A percentile compares a stretch with the other conserved stretches of the same genome.
These are phyloP conservation scores for Nicotiana obtusifolia DNA, from an alignment of 257 asterid species.

Conservation along the genomic window DNA sequence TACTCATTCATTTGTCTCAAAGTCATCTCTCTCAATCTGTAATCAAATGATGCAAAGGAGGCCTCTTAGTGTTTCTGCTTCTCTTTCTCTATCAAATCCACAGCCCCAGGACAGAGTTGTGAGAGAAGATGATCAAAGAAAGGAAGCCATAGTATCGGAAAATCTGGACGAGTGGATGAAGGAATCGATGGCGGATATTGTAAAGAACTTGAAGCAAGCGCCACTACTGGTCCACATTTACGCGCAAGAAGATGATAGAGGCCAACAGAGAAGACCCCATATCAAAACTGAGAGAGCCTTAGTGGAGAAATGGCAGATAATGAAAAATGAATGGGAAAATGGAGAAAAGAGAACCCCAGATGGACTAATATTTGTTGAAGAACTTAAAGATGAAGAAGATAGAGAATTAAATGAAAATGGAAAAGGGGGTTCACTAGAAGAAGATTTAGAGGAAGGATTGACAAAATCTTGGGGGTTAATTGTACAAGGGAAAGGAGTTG, in stretches of 20 bases:
- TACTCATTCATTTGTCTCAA: not conserved
- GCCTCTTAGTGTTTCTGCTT: not conserved
- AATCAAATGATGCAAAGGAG: not conserved
- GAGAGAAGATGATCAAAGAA: not conserved
- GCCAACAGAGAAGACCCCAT: not conserved
- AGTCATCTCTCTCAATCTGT: no score
- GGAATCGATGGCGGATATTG: constrained; percentile 47
- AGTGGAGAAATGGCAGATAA: constrained; percentile 33
- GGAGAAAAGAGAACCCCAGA: constrained; percentile 45
- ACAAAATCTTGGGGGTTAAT: constrained; percentile 64
- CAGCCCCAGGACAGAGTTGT: not conserved
- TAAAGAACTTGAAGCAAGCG: constrained; percentile 50
- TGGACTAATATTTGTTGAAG: constrained; percentile 71
- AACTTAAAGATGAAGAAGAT: constrained; percentile 19
- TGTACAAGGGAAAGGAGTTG: constrained; percentile 55
- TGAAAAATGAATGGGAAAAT: constrained; percentile 34
- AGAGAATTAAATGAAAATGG: not conserved
- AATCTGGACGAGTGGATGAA: constrained; percentile 57
- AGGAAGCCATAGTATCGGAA: not conserved
- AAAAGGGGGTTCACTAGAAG: not conserved
- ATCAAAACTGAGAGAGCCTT: constrained; percentile 39
- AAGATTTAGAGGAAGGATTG: constrained; percentile 22
- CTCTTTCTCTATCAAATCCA: not conserved
- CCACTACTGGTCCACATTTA: constrained; percentile 55
- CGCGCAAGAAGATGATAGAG: constrained; percentile 9